These are phyloP conservation scores for Jatropha curcas DNA, from an alignment of 345 rosid species.

Conservation along the genomic window DNA sequence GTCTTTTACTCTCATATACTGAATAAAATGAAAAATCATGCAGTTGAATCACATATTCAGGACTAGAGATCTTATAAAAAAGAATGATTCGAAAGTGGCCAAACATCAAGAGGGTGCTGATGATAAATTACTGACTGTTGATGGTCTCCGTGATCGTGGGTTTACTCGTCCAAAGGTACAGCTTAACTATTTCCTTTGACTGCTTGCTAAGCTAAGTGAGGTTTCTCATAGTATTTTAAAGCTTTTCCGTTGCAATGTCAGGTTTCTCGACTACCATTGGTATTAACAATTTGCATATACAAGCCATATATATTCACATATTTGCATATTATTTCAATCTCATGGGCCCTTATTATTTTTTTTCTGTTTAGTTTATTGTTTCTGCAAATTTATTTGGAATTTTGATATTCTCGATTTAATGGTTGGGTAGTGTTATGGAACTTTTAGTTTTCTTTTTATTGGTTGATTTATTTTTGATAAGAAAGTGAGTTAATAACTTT, in stretches of 20 bases:
- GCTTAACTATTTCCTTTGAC: constrained; percentile 4
- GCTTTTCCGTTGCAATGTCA: background rate
- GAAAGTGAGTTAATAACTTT: background rate
- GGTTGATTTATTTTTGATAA: background rate
- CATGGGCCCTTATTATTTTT: no score
- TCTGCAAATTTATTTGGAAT: background rate
- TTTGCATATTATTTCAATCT: no score
- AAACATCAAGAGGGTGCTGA: constrained; percentile 48
- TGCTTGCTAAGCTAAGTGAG: background rate
- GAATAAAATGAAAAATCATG: constrained; percentile 36
- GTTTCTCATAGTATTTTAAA: background rate
- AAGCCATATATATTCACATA: background rate
- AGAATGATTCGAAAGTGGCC: constrained; percentile 68
- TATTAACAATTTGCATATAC: background rate
- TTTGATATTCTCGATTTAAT: background rate
- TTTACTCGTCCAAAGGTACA: constrained; percentile 96
- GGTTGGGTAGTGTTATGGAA: no score
- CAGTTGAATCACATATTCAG: constrained; percentile 90
- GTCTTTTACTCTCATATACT: constrained; percentile 7
- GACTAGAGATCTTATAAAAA: constrained; percentile 70
- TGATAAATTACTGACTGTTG: constrained; percentile 47
- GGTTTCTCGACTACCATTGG: background rate
- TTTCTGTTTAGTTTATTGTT: background rate
- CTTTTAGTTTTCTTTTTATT: background rate
- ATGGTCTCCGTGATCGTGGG: constrained; percentile 79